Evolutionary conservation across 805 yeast genomes (phyloP).

Genomic region (Pichia californica): DNA sequence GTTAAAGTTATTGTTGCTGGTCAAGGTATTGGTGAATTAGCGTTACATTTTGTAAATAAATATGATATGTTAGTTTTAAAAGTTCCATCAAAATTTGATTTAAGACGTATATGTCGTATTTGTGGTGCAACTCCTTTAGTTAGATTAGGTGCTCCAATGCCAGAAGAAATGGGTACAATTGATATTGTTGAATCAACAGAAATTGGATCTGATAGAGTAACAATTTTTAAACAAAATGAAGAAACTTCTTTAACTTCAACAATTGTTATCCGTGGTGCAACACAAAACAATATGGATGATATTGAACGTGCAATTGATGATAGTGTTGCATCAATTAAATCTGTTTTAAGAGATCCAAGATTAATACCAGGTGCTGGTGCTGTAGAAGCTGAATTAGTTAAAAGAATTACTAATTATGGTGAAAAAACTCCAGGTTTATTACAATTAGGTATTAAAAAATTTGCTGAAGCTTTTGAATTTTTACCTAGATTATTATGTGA

Average conservation of each 20-base stretch:
- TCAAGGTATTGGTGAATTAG: slow-evolving; percentile 85
- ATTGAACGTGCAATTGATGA: slow-evolving; percentile 97
- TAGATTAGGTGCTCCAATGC: slow-evolving; percentile 88
- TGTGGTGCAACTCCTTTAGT: slow-evolving; percentile 97
- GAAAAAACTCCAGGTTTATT: slow-evolving; percentile 90
- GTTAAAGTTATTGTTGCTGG: slow-evolving; percentile 91
- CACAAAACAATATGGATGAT: slow-evolving; percentile 88
- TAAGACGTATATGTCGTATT: slow-evolving; percentile 89
- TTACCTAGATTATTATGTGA: slow-evolving; percentile 90
- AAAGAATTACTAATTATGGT: slow-evolving; percentile 74
- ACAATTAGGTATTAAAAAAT: slow-evolving; percentile 90
- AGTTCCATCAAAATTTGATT: slow-evolving; percentile 89
- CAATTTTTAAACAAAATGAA: slow-evolving; percentile 76
- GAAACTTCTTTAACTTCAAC: slow-evolving; percentile 79
- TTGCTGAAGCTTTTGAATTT: slow-evolving; percentile 91
- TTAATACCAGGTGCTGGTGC: slow-evolving; percentile 97
- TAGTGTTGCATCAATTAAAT: slow-evolving; percentile 88
- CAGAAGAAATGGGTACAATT: slow-evolving; percentile 85
- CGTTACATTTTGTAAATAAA: slow-evolving; percentile 87
- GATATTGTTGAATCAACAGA: slow-evolving; percentile 88
- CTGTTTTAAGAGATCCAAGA: slow-evolving; percentile 73
- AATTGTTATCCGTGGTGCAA: slow-evolving; percentile 91
- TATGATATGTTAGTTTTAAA: slow-evolving; percentile 77
- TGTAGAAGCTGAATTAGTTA: slow-evolving; percentile 80
- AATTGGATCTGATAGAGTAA: slow-evolving; percentile 96